phyloP scores from a whole-genome alignment of 352 stramenopile genomes.

The Globisporangium viniferum region DNA sequence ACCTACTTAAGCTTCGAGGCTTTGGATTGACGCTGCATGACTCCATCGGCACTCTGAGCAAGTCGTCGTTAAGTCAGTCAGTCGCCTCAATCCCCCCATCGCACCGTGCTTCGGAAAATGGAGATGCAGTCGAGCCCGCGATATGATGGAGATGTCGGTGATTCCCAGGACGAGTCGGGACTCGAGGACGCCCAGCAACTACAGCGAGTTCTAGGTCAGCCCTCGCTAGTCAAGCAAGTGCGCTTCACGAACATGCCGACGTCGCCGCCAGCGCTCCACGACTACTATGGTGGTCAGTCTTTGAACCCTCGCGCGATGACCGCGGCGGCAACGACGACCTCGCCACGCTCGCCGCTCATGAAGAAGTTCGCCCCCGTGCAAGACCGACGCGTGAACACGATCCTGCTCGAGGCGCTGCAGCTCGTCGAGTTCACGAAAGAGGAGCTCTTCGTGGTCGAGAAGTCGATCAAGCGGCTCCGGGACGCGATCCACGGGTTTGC shows the following conservation, averaged over 20 bases:
- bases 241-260: slow-evolving; percentile 11
- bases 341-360: slow-evolving; percentile 39
- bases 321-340: neutral
- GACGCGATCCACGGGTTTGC: slow-evolving; percentile 63
- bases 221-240: neutral
- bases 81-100: neutral
- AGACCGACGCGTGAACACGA: slow-evolving; percentile 51
- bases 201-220: neutral
- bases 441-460: slow-evolving; percentile 55
- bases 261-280: neutral
- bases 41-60: neutral
- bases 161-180: neutral
- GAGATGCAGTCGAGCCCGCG: neutral
- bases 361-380: slow-evolving; percentile 62
- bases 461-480: slow-evolving; percentile 49
- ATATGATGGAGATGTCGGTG: neutral
- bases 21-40: neutral
- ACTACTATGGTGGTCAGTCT: slow-evolving; percentile 4
- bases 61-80: neutral
- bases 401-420: slow-evolving; percentile 59
- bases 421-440: slow-evolving; percentile 61
- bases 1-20: neutral
- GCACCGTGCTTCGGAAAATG: neutral
- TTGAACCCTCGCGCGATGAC: slow-evolving; percentile 2
- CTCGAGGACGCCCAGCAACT: neutral